Evolutionary conservation across 805 yeast species (phyloP).

Genomic region (Schwanniomyces yamadae): DNA sequence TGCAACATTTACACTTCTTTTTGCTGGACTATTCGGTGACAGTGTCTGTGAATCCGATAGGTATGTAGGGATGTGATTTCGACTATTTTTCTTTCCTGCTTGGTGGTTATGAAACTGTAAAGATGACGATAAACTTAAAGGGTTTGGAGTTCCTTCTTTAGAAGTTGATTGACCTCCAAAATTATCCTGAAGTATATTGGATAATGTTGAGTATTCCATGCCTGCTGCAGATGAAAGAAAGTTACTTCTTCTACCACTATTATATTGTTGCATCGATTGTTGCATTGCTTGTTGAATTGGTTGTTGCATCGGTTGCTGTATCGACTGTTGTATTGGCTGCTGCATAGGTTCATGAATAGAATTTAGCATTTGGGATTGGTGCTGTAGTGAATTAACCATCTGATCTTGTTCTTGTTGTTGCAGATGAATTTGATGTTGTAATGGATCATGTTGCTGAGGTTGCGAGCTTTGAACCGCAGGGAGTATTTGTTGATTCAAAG

Average conservation of each 20-base stretch:
- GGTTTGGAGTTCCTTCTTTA: slow-evolving; percentile 40
- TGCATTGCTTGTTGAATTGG: slow-evolving; percentile 3
- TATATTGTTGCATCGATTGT: slow-evolving; percentile 5
- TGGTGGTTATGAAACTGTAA: slow-evolving; percentile 18
- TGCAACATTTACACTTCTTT: slow-evolving; percentile 4
- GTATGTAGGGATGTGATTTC: slow-evolving; percentile 21
- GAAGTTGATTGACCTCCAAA: slow-evolving; percentile 23
- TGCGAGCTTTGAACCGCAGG: background rate
- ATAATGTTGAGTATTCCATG: slow-evolving; percentile 66
- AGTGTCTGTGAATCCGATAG: slow-evolving; percentile 16
- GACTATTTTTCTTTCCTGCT: background rate
- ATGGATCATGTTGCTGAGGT: slow-evolving; percentile 1
- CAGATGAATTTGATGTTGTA: background rate
- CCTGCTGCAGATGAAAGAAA: slow-evolving; percentile 72
- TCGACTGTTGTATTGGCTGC: background rate
- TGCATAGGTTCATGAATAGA: background rate
- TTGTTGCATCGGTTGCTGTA: background rate
- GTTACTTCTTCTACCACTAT: slow-evolving; percentile 30
- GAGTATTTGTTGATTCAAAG: slow-evolving; percentile 3
- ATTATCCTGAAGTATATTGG: slow-evolving; percentile 59
- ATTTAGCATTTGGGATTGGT: background rate
- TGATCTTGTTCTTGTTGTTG: background rate
- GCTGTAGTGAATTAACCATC: slow-evolving; percentile 1
- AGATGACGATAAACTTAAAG: slow-evolving; percentile 33
- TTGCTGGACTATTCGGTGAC: slow-evolving; percentile 10